Percentiles rank a stretch among this genome's conserved stretches.
Evolutionary conservation across 2,329 filamentous ascomycete species (phyloP).

Genomic region (Xylaria sp.): DNA sequence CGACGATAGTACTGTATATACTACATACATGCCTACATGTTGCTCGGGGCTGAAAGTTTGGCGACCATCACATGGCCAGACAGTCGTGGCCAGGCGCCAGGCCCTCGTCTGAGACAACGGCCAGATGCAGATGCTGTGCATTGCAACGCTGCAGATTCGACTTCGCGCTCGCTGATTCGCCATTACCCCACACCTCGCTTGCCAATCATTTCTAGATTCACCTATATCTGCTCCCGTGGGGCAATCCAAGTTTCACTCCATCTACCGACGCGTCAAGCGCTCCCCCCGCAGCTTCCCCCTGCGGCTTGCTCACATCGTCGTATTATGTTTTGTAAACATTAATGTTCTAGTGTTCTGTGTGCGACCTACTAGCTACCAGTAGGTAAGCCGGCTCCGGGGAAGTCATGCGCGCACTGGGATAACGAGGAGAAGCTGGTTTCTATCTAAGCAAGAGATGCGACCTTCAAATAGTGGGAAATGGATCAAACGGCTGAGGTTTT

Average conservation of each 20-base stretch:
- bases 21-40: not conserved
- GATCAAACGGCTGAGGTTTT: not conserved
- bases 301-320: not conserved
- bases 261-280: not conserved
- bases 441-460: not conserved
- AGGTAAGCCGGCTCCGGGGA: not conserved
- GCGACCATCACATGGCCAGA: constrained; percentile 25
- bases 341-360: no score
- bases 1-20: not conserved
- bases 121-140: not conserved
- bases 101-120: not conserved
- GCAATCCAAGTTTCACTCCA: constrained; percentile 22
- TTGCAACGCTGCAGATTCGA: not conserved
- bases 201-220: constrained; percentile 23
- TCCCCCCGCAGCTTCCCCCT: no score
- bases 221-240: constrained; percentile 18
- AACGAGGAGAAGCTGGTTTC: no score
- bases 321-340: not conserved
- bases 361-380: no score
- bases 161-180: constrained; percentile 27
- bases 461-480: not conserved
- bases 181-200: constrained; percentile 33
- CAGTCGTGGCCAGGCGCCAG: not conserved
- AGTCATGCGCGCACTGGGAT: no score
- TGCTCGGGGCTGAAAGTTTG: not conserved